Conservation (phyloP, 352 stramenopile genomes). For the Halophytophthora batemanensis region DNA sequence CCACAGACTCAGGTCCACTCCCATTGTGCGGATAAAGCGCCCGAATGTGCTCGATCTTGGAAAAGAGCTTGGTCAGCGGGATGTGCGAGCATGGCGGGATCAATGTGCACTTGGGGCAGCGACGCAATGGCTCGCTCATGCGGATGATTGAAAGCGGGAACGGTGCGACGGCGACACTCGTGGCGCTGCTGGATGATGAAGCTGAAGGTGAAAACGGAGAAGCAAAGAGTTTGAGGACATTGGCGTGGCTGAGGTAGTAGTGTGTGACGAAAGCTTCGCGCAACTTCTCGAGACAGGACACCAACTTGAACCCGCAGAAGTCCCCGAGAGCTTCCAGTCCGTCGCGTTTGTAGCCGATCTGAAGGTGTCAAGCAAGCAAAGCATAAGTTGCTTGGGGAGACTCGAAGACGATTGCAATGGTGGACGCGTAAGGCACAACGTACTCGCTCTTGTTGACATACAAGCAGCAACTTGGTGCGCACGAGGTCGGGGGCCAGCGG, state of each 20-base stretch:
- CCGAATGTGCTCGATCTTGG: constrained; percentile 40
- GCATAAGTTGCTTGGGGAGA: too few species aligned
- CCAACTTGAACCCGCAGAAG: constrained; percentile 31
- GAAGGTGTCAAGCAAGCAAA: neutral
- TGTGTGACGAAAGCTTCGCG: constrained; percentile 46
- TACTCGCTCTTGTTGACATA: constrained; percentile 50
- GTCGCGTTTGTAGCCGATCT: constrained; percentile 65
- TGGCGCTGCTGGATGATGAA: neutral
- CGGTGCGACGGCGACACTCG: constrained; percentile 10
- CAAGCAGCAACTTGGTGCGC: constrained; percentile 47
- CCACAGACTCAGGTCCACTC: constrained; percentile 3
- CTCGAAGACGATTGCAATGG: too few species aligned
- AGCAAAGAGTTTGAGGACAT: constrained; percentile 39
- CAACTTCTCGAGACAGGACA: constrained; percentile 38
- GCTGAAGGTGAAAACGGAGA: constrained; percentile 1
- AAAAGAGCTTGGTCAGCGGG: constrained; percentile 40
- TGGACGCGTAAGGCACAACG: neutral
- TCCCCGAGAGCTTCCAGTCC: constrained; percentile 49
- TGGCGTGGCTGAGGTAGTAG: constrained; percentile 55
- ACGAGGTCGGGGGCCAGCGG: constrained; percentile 39
- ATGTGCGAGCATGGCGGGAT: constrained; percentile 59
- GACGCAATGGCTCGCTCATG: constrained; percentile 55
- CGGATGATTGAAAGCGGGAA: constrained; percentile 57
- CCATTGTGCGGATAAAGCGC: constrained; percentile 42
- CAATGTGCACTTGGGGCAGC: constrained; percentile 66